Conservation (phyloP, 1,284 basidiomycete species). For the Malassezia arunalokei region DNA sequence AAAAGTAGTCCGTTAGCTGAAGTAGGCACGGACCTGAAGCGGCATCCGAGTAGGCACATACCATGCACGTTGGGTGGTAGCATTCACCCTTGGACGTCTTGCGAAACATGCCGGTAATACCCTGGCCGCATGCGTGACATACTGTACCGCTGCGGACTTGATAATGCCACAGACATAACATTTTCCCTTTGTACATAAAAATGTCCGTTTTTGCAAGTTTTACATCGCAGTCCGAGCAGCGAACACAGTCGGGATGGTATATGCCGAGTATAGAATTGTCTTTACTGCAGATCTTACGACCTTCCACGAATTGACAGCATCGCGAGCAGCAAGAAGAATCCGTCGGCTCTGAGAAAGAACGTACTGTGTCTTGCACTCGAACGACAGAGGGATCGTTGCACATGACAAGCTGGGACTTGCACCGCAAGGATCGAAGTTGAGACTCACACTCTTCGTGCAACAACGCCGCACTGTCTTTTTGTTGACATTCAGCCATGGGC, state of each 20-base stretch:
- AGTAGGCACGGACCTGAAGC: background rate
- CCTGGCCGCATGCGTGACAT: constrained; percentile 1
- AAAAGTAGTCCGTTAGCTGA: constrained; percentile 8
- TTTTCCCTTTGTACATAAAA: constrained; percentile 6
- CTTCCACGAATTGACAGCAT: background rate
- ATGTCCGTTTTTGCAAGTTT: constrained; percentile 1
- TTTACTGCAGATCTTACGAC: background rate
- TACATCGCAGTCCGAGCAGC: background rate
- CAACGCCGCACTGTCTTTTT: too few relatives aligned
- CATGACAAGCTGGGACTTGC: too few relatives aligned
- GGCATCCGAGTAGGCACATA: background rate
- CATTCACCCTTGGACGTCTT: background rate
- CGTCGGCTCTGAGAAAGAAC: too few relatives aligned
- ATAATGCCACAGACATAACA: constrained; percentile 6
- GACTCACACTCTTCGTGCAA: too few relatives aligned
- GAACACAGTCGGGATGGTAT: constrained; percentile 11
- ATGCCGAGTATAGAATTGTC: constrained; percentile 1
- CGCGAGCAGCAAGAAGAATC: background rate
- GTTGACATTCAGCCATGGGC: too few relatives aligned
- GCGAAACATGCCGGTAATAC: constrained; percentile 7
- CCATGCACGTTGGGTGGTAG: constrained; percentile 6
- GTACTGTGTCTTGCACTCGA: too few relatives aligned
- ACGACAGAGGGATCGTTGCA: too few relatives aligned
- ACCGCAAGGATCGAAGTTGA: too few relatives aligned
- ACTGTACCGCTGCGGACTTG: background rate